Evolutionary conservation across 768 basidiomycete species (phyloP), one percentile per base, ranked within the genome.

Genomic region (Trametes gibbosa): DNA sequence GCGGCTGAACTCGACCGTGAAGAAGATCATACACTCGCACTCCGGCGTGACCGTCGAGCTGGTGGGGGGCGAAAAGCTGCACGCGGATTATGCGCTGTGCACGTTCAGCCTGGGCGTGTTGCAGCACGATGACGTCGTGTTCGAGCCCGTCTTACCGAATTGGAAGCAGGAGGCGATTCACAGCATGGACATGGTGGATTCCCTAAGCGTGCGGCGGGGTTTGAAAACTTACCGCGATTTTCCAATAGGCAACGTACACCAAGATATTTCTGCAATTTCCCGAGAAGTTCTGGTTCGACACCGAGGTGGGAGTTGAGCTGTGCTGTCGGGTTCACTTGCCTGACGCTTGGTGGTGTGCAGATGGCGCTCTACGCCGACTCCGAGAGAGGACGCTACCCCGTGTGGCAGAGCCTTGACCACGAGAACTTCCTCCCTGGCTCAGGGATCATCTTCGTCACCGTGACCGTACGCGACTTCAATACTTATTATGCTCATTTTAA

Each of bases 51-150:
- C 71, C 0, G 79, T 89, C 35, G 76, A 75, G 17, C 72, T 85
- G 21, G 63, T 69, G 2, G 67, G 76, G 56, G 83, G 82, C 1
- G 63, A 73, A 47, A 71, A 45, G 3, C 65, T 87, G 41, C 75
- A 72, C 17, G 84, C 78, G 17, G 80, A 86, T 56, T 82, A 85
- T 65, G 84, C 79, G 2, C 64, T 89, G 24, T 81, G 80, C 61
- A 88, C 86, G 0, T 88, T 88, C 71, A 87, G 85, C 61, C 65
- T 85, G 3, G 86, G 86, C 0, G 87, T 89, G 16, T 73, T 89
- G 55, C 87, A 89, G 71, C 74, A 85, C 51, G 74, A 79, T 41
- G 84, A 86, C 58, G 80, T 87, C 9, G 59, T 55, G 2, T 89
- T 86, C 62, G 66, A 77, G 41, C 87, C 87, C 2, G 23, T 71